Percentiles rank a stretch among this genome's conserved stretches.
Conservation (phyloP, 2,329 filamentous ascomycete species). For the Furcasterigmium sp. region DNA sequence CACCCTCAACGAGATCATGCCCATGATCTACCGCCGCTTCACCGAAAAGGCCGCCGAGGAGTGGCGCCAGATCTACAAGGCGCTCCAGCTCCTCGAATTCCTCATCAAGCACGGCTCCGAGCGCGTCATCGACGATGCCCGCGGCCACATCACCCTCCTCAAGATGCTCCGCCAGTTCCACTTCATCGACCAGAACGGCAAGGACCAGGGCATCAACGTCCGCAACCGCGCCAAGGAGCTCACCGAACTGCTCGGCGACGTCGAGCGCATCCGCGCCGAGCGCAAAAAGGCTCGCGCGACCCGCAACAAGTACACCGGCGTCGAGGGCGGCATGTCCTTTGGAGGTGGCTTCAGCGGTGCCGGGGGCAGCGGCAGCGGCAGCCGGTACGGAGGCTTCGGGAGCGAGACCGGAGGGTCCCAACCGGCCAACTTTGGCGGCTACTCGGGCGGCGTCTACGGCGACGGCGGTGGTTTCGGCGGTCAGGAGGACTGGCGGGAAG, state of each 20-base stretch:
- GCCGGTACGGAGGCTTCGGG: constrained; percentile 85
- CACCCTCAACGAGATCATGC: constrained; percentile 98
- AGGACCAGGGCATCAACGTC: constrained; percentile 97
- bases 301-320: constrained; percentile 91
- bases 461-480: constrained; percentile 93
- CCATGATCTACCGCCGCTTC: constrained; percentile 98
- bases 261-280: constrained; percentile 76
- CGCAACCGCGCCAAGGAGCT: constrained; percentile 95
- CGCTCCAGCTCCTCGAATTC: constrained; percentile 92
- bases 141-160: constrained; percentile 87
- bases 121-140: constrained; percentile 92
- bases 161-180: constrained; percentile 99
- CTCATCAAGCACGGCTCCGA: constrained; percentile 98
- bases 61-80: constrained; percentile 99
- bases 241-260: constrained; percentile 86
- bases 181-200: constrained; percentile 92
- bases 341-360: constrained; percentile 51
- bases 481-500: constrained; percentile 67
- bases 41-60: constrained; percentile 98
- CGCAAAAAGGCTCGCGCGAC: constrained; percentile 87
- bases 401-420: constrained; percentile 71
- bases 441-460: constrained; percentile 77
- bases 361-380: constrained; percentile 37
- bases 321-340: constrained; percentile 71
- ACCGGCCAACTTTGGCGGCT: constrained; percentile 52